These are phyloP conservation scores for Penicillium macrosclerotiorum DNA, from an alignment of 495 filamentous ascomycete species.

Conservation along the genomic window DNA sequence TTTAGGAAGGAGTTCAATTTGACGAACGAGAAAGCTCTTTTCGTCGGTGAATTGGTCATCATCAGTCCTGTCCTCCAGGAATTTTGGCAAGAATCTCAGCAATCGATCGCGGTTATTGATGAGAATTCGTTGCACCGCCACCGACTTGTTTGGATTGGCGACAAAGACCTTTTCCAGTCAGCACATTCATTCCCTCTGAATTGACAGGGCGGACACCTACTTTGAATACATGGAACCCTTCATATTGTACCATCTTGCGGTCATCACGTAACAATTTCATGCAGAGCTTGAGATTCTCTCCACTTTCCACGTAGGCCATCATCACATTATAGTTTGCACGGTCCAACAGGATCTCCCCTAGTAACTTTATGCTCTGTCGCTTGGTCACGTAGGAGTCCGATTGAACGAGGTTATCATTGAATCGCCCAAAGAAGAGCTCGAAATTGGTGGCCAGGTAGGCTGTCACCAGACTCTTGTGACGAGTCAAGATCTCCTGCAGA, in stretches of 20 bases:
- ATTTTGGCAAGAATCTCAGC: slow-evolving; percentile 81
- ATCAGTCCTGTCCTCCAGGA: slow-evolving; percentile 91
- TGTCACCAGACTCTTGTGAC: slow-evolving; percentile 85
- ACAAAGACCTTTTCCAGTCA: slow-evolving; percentile 75
- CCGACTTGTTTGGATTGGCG: slow-evolving; percentile 93
- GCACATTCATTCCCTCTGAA: not conserved
- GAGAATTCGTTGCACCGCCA: slow-evolving; percentile 89
- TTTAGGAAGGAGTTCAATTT: slow-evolving; percentile 77
- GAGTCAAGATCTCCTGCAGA: slow-evolving; percentile 82
- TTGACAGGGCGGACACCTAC: slow-evolving; percentile 38
- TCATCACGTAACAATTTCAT: slow-evolving; percentile 97
- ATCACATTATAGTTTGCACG: slow-evolving; percentile 97
- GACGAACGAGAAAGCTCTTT: slow-evolving; percentile 92
- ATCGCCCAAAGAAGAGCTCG: slow-evolving; percentile 83
- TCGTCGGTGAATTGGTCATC: slow-evolving; percentile 99
- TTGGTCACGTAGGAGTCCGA: slow-evolving; percentile 98
- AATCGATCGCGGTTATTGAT: slow-evolving; percentile 93
- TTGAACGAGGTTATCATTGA: slow-evolving; percentile 83
- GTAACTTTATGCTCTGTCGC: slow-evolving; percentile 93
- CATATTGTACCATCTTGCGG: slow-evolving; percentile 97
- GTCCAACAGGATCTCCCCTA: slow-evolving; percentile 93
- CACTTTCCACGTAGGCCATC: slow-evolving; percentile 92
- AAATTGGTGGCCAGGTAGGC: slow-evolving; percentile 85
- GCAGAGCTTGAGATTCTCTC: slow-evolving; percentile 92
- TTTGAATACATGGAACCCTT: slow-evolving; percentile 99